Evolutionary conservation across 345 rosid genomes (phyloP).

Genomic region (Ceriops tagal): DNA sequence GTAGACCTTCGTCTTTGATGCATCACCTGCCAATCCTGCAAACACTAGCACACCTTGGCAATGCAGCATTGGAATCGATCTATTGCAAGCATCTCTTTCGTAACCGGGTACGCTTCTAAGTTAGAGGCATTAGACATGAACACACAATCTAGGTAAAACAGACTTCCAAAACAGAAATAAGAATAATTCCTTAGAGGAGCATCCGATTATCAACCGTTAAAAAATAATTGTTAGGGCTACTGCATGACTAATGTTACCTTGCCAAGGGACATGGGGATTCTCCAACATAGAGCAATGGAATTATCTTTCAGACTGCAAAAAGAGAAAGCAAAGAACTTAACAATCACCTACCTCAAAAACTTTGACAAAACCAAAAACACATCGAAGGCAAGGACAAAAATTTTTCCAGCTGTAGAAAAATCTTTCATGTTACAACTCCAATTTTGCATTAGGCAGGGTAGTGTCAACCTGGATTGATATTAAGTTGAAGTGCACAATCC

Average conservation of each 20-base stretch:
- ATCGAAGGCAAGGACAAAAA: not conserved
- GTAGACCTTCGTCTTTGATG: slow-evolving; percentile 37
- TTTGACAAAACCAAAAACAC: not conserved
- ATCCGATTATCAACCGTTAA: not conserved
- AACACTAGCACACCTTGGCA: slow-evolving; percentile 12
- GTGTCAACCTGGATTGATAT: too few relatives aligned
- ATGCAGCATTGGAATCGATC: not conserved
- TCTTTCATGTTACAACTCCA: not conserved
- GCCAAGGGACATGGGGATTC: slow-evolving; percentile 43
- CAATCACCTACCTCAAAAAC: not conserved
- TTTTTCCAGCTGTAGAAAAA: not conserved
- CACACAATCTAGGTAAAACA: too few relatives aligned
- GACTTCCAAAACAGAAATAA: not conserved
- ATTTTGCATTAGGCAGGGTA: not conserved
- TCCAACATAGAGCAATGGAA: slow-evolving; percentile 58
- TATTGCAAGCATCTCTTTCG: not conserved
- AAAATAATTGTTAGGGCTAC: not conserved
- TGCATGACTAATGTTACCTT: slow-evolving; percentile 40
- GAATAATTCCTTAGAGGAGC: not conserved
- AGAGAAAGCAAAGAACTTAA: slow-evolving; percentile 1
- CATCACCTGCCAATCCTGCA: slow-evolving; percentile 48
- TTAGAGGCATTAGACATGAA: not conserved
- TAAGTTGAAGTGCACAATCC: not conserved
- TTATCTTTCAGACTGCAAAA: slow-evolving; percentile 49
- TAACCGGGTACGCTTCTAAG: not conserved